phyloP scores from a whole-genome alignment of 2,329 filamentous ascomycete genomes.

The Fusarium sacchari region DNA sequence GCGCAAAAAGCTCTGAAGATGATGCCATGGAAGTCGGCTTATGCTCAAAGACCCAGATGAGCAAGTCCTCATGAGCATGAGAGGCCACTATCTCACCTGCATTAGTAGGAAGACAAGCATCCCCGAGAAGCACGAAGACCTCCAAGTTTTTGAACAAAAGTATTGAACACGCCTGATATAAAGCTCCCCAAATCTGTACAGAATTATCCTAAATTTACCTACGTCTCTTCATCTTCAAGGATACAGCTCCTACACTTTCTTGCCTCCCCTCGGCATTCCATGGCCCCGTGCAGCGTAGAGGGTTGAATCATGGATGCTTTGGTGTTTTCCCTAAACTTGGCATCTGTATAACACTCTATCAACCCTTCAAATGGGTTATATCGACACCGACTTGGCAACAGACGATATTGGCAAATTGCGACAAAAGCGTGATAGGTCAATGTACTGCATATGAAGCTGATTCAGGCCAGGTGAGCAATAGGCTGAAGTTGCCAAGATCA shows the following conservation, averaged over 20 bases:
- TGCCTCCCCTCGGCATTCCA: not conserved
- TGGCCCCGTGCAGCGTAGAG: not conserved
- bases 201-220: not conserved
- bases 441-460: not conserved
- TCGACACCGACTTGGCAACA: not conserved
- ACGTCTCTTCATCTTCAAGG: not conserved
- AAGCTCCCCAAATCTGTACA: not conserved
- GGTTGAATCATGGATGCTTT: no score
- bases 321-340: not conserved
- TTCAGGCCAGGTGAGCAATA: fast-evolving
- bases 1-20: not conserved
- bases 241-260: not conserved
- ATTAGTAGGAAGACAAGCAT: not conserved
- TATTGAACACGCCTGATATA: no score
- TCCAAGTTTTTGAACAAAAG: not conserved
- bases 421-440: not conserved
- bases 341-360: no score
- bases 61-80: fast-evolving
- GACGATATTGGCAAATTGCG: fast-evolving
- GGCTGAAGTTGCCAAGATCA: not conserved
- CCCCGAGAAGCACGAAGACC: not conserved
- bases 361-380: not conserved
- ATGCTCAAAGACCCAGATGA: fast-evolving
- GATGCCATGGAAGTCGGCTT: not conserved
- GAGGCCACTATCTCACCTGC: not conserved